These are phyloP conservation scores for Rhizoctonia solani DNA, from an alignment of 1,284 basidiomycete genomes.

Conservation along the genomic window DNA sequence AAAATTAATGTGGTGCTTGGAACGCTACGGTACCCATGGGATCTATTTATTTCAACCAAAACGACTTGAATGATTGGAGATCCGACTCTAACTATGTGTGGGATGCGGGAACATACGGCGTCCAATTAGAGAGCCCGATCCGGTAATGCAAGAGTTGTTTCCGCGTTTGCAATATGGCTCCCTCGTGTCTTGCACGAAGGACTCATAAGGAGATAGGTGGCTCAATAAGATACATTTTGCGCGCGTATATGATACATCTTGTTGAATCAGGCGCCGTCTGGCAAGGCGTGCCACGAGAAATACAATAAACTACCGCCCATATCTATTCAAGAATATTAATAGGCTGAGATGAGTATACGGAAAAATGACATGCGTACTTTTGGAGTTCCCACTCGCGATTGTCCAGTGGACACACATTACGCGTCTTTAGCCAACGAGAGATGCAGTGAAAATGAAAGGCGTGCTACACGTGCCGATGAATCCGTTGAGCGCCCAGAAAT, in stretches of 20 bases:
- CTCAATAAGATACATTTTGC: background rate
- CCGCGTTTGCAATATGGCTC: no score
- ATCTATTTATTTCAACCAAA: no score
- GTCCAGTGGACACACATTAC: constrained; percentile 98
- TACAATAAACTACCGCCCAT: constrained; percentile 6
- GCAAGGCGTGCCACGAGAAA: background rate
- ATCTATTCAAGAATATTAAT: background rate
- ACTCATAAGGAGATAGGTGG: no score
- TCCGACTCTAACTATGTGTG: no score
- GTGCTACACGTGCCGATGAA: constrained; percentile 64
- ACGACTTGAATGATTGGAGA: no score
- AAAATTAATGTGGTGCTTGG: no score
- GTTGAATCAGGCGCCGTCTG: background rate
- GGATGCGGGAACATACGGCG: no score
- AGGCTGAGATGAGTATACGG: background rate
- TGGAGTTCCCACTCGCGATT: constrained; percentile 96
- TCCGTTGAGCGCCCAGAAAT: background rate
- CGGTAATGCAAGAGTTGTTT: no score
- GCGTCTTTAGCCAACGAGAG: constrained; percentile 98
- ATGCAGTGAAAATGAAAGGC: constrained; percentile 99
- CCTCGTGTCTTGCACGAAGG: no score
- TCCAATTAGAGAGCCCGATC: no score
- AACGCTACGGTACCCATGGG: no score
- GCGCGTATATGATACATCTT: background rate
- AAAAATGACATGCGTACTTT: constrained; percentile 61